phyloP scores from a whole-genome alignment of 2,329 filamentous ascomycete species.

The Talaromyces marneffei region DNA sequence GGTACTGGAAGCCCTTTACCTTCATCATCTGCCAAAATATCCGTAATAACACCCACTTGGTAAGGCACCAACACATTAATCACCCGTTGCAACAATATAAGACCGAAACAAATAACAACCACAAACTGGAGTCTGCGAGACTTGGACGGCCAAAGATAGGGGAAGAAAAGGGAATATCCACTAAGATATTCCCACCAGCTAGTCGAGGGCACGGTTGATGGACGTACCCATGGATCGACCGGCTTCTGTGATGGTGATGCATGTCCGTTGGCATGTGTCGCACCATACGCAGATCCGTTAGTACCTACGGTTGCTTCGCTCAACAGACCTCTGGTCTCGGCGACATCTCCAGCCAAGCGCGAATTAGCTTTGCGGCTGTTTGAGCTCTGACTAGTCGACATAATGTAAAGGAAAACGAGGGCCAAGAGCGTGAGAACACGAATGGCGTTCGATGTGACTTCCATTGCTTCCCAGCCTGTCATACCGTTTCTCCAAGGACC shows the following conservation, averaged over 20 bases:
- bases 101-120: slow-evolving; percentile 72
- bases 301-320: slow-evolving; percentile 42
- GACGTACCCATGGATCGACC: slow-evolving; percentile 77
- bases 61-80: slow-evolving; percentile 82
- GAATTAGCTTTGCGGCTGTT: slow-evolving; percentile 32
- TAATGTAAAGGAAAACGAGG: slow-evolving; percentile 55
- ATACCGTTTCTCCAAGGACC: slow-evolving; percentile 37
- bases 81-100: slow-evolving; percentile 73
- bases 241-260: slow-evolving; percentile 28
- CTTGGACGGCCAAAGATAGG: slow-evolving; percentile 92
- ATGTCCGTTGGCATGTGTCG: slow-evolving; percentile 24
- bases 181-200: slow-evolving; percentile 95
- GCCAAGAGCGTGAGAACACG: slow-evolving; percentile 63
- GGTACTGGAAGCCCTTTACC: slow-evolving; percentile 54
- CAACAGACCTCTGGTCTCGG: slow-evolving; percentile 41
- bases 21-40: slow-evolving; percentile 58
- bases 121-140: slow-evolving; percentile 67
- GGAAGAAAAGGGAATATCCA: slow-evolving; percentile 90
- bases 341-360: slow-evolving; percentile 30
- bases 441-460: slow-evolving; percentile 54
- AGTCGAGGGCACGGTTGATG: slow-evolving; percentile 75
- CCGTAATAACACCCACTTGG: slow-evolving; percentile 74
- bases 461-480: slow-evolving; percentile 39
- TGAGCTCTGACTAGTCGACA: slow-evolving; percentile 40
- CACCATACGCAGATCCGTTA: slow-evolving; percentile 46